Evolutionary conservation across 2,329 filamentous ascomycete species (phyloP).

Genomic region (Fusarium euwallaceae): DNA sequence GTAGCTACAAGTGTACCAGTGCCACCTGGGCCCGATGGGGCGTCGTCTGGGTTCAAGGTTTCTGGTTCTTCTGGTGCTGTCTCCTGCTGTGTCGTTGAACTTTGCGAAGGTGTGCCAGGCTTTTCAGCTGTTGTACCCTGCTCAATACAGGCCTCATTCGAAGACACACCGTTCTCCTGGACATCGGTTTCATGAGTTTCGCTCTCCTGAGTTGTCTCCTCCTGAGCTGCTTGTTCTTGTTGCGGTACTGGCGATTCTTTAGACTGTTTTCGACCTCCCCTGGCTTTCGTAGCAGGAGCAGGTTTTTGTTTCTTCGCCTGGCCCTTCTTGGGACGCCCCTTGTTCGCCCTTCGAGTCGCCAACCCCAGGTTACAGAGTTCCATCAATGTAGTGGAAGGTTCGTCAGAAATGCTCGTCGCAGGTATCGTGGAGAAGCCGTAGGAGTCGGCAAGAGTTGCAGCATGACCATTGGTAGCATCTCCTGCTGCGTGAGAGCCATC

Average conservation of each 20-base stretch:
- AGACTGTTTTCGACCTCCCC: constrained; percentile 4
- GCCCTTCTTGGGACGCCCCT: constrained; percentile 44
- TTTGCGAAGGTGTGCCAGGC: neutral
- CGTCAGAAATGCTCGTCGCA: constrained; percentile 5
- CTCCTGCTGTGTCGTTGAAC: neutral
- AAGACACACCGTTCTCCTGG: neutral
- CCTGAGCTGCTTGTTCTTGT: neutral
- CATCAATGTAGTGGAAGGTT: constrained; percentile 35
- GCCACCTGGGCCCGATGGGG: neutral
- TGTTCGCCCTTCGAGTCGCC: constrained; percentile 37
- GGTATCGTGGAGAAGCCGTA: constrained; percentile 38
- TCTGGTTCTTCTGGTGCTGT: neutral
- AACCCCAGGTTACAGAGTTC: constrained; percentile 45
- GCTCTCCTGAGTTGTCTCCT: neutral
- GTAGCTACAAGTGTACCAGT: constrained; percentile 17
- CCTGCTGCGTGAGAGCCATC: neutral
- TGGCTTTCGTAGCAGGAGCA: constrained; percentile 9
- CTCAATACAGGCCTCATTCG: neutral
- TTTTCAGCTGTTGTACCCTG: neutral
- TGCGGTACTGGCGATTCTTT: neutral
- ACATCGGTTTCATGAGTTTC: neutral
- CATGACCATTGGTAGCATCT: neutral
- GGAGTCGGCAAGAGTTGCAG: neutral
- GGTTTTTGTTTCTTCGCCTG: constrained; percentile 27
- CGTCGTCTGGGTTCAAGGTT: neutral